Evolutionary conservation across 2,329 filamentous ascomycete species (phyloP).

Genomic region (Byssochlamys sp.): DNA sequence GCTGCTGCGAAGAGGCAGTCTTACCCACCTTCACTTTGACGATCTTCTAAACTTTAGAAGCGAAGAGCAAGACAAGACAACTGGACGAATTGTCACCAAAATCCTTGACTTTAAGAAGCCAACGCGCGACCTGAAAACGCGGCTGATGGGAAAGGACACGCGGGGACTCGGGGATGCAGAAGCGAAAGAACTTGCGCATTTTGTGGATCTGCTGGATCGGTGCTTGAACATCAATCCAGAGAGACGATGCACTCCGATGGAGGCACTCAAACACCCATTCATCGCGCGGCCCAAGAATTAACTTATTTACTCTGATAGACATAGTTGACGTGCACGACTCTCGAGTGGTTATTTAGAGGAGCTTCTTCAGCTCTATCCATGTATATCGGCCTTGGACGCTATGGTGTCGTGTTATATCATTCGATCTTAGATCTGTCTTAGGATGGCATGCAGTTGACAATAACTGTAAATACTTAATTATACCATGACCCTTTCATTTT

Average conservation of each 20-base stretch:
- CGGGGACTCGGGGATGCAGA: conserved; percentile 65
- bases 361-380: not conserved
- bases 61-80: conserved; percentile 76
- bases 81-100: conserved; percentile 59
- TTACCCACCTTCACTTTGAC: conserved; percentile 72
- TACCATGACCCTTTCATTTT: not conserved
- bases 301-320: not conserved
- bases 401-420: not conserved
- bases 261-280: conserved; percentile 84
- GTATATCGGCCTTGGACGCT: not conserved
- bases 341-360: not conserved
- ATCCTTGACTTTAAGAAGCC: conserved; percentile 52
- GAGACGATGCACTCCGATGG: conserved; percentile 75
- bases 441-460: not conserved
- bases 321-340: not conserved
- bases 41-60: conserved; percentile 74
- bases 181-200: conserved; percentile 66
- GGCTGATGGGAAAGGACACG: conserved; percentile 62
- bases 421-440: not conserved
- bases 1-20: conserved; percentile 70
- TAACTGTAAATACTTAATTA: not conserved
- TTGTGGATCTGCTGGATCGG: conserved; percentile 78
- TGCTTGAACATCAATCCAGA: conserved; percentile 86
- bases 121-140: conserved; percentile 68
- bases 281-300: conserved; percentile 45